phyloP scores from a whole-genome alignment of 306 rosid species.

The Biancaea sappan region DNA sequence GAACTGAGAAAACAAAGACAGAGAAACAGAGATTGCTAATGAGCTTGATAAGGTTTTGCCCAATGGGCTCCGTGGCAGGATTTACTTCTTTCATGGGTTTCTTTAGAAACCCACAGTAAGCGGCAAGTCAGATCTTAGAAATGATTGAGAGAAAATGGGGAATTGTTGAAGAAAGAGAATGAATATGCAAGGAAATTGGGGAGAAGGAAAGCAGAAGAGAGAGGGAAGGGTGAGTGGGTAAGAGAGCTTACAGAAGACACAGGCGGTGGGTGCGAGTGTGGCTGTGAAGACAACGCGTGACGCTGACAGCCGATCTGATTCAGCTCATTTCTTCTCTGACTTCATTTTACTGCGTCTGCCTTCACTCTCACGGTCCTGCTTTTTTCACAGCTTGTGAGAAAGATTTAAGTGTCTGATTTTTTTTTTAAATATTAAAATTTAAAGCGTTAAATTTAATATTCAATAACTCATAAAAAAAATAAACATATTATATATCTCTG shows the following conservation, averaged over 20 bases:
- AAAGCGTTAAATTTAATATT: no score
- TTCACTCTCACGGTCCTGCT: neutral
- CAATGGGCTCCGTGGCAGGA: conserved; percentile 70
- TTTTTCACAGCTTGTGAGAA: no score
- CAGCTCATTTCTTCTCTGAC: neutral
- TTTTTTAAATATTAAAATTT: no score
- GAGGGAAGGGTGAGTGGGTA: no score
- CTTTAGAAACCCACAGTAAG: neutral
- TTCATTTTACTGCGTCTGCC: neutral
- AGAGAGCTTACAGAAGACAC: neutral
- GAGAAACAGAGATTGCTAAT: conserved; percentile 93
- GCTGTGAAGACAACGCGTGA: neutral
- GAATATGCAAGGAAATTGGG: neutral
- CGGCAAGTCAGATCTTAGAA: neutral
- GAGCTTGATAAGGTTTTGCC: conserved; percentile 81
- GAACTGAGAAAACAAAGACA: conserved; percentile 77
- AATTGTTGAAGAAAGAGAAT: neutral
- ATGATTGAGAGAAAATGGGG: neutral
- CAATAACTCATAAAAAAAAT: no score
- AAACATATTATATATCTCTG: no score
- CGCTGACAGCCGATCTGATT: conserved; percentile 15
- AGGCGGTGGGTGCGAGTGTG: neutral
- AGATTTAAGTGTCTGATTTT: no score
- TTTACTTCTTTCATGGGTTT: conserved; percentile 68
- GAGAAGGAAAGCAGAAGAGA: neutral